These are phyloP conservation scores for Citrullus amarus DNA, from an alignment of 306 rosid genomes.

Conservation along the genomic window DNA sequence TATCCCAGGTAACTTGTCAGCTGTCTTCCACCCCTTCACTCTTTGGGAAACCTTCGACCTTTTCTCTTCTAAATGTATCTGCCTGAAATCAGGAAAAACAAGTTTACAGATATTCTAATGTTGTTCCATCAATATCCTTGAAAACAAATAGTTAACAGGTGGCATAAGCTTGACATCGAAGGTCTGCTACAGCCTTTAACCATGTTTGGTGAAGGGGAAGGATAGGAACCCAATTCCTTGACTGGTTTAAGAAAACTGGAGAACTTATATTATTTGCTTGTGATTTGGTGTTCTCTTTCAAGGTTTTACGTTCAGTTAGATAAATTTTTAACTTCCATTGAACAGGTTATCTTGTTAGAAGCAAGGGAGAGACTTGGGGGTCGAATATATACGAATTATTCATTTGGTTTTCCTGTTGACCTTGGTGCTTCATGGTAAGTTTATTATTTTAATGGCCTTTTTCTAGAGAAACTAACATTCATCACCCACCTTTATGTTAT, in stretches of 20 bases:
- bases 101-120: neutral
- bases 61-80: neutral
- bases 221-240: neutral
- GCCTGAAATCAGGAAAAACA: neutral
- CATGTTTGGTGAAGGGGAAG: neutral
- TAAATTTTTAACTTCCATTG: neutral
- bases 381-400: constrained; percentile 75
- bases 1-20: neutral
- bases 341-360: constrained; percentile 83
- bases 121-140: neutral
- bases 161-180: neutral
- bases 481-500: neutral
- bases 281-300: neutral
- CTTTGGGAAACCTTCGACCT: neutral
- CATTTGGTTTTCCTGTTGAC: constrained; percentile 96
- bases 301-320: neutral
- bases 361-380: constrained; percentile 89
- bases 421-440: constrained; percentile 92
- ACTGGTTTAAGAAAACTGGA: neutral
- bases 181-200: neutral
- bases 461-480: neutral
- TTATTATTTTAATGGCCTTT: neutral
- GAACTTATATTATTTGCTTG: neutral
- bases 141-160: neutral
- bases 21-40: neutral